Percentiles rank a stretch among this genome's conserved stretches.
These are phyloP conservation scores for Rauvolfia tetraphylla DNA, from an alignment of 257 asterid genomes.

Conservation along the genomic window DNA sequence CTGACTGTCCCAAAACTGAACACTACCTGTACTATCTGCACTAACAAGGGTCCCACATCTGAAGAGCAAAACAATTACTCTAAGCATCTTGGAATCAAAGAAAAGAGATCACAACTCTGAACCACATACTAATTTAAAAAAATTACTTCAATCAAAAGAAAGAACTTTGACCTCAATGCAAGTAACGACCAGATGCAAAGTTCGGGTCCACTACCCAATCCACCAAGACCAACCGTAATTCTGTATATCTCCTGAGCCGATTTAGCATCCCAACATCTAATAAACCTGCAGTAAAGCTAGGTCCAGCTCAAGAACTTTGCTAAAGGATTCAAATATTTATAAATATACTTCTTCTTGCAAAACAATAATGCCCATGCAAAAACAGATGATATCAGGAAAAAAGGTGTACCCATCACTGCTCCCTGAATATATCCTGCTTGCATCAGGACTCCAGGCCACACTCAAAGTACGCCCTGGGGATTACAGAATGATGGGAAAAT, in stretches of 20 bases:
- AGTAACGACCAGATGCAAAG: slow-evolving; percentile 85
- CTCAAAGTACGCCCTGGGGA: slow-evolving; percentile 66
- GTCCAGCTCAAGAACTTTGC: slow-evolving; percentile 8
- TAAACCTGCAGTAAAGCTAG: slow-evolving; percentile 45
- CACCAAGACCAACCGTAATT: slow-evolving; percentile 82
- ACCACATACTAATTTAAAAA: not conserved
- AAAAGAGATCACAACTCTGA: not conserved
- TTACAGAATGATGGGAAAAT: not conserved
- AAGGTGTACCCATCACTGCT: slow-evolving; percentile 82
- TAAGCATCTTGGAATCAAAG: not conserved
- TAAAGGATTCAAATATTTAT: not conserved
- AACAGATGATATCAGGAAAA: slow-evolving; percentile 6
- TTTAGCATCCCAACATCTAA: slow-evolving; percentile 88
- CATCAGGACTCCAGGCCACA: slow-evolving; percentile 86
- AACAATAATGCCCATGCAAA: not conserved
- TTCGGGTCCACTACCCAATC: slow-evolving; percentile 59
- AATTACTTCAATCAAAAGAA: not conserved
- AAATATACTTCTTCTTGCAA: not conserved
- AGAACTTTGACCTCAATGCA: slow-evolving; percentile 56
- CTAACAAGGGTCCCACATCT: slow-evolving; percentile 60
- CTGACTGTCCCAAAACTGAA: slow-evolving; percentile 89
- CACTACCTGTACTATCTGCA: slow-evolving; percentile 88
- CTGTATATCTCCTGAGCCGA: slow-evolving; percentile 62
- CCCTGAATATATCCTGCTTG: slow-evolving; percentile 73
- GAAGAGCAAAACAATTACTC: slow-evolving; percentile 17